phyloP scores from a whole-genome alignment of 768 basidiomycete species.

The Rhodotorula diobovata region DNA sequence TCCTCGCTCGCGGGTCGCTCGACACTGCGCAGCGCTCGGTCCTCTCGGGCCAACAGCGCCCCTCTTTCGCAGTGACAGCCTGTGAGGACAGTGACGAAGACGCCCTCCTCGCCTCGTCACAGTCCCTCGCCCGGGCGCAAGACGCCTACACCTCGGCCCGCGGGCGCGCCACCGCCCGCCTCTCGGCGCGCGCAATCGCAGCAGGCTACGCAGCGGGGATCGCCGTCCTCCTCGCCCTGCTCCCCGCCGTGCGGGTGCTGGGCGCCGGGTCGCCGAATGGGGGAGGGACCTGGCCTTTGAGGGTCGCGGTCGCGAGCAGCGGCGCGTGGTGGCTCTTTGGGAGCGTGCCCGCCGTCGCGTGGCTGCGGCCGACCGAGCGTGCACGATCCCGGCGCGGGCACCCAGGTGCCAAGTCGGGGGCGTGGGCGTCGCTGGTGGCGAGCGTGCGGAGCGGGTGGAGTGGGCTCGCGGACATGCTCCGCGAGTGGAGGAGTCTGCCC shows the following conservation, averaged over 20 bases:
- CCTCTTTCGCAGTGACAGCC: not conserved
- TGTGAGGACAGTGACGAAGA: too few species aligned
- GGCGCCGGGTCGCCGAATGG: not conserved
- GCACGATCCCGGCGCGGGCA: too few species aligned
- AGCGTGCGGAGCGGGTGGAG: constrained; percentile 69
- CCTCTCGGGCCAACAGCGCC: not conserved
- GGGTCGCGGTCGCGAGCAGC: constrained; percentile 76
- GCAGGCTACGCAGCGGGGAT: constrained; percentile 59
- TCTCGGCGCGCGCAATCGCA: constrained; percentile 45
- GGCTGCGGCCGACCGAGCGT: constrained; percentile 32
- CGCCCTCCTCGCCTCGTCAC: constrained; percentile 54
- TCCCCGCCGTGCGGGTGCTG: constrained; percentile 61
- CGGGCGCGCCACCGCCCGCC: constrained; percentile 12
- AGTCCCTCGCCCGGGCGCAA: constrained; percentile 49
- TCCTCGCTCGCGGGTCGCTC: not conserved
- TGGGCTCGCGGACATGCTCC: constrained; percentile 68
- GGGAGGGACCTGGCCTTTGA: constrained; percentile 63
- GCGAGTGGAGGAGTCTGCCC: constrained; percentile 66
- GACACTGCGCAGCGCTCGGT: constrained; percentile 2
- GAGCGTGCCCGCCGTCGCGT: constrained; percentile 56
- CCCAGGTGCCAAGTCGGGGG: too few species aligned
- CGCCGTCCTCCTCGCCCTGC: constrained; percentile 62
- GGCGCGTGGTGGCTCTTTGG: constrained; percentile 85
- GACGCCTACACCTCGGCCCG: constrained; percentile 21
- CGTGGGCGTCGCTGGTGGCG: constrained; percentile 39